Evolutionary conservation across 148 eudicot species (phyloP).

Genomic region (Rhododendron williamsianum): DNA sequence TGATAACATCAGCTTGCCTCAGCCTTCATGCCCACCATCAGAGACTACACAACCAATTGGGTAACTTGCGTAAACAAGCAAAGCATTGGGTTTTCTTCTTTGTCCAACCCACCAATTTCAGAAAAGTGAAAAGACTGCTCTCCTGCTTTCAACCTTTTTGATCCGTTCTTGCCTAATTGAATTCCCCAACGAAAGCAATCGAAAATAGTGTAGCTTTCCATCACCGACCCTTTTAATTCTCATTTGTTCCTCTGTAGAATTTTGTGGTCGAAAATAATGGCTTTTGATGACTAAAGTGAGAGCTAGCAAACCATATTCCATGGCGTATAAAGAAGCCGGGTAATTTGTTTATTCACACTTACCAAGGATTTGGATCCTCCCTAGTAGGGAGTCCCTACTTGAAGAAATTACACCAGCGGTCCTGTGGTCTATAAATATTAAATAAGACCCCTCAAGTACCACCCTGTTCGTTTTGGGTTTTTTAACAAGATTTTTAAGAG

Average conservation of each 20-base stretch:
- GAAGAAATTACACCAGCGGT: neutral
- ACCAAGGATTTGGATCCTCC: neutral
- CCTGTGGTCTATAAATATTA: neutral
- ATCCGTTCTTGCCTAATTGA: neutral
- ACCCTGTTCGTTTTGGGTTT: too few species aligned
- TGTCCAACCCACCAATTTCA: neutral
- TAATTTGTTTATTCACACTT: neutral
- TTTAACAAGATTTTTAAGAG: too few species aligned
- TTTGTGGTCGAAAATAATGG: neutral
- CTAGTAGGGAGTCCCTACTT: neutral
- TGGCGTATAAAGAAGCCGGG: neutral
- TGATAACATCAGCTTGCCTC: neutral
- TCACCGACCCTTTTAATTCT: neutral
- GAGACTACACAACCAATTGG: neutral
- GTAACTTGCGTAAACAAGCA: conserved; percentile 1
- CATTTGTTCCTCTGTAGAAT: neutral
- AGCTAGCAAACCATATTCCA: neutral
- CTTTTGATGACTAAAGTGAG: neutral
- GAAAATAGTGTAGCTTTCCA: neutral
- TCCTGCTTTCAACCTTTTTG: neutral
- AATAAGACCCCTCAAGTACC: too few species aligned
- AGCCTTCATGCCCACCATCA: neutral
- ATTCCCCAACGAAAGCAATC: neutral
- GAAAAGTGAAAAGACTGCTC: neutral
- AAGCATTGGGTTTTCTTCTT: neutral